Conservation (phyloP, 441 rosid species). For the Bocquillonia castaneifolia region DNA sequence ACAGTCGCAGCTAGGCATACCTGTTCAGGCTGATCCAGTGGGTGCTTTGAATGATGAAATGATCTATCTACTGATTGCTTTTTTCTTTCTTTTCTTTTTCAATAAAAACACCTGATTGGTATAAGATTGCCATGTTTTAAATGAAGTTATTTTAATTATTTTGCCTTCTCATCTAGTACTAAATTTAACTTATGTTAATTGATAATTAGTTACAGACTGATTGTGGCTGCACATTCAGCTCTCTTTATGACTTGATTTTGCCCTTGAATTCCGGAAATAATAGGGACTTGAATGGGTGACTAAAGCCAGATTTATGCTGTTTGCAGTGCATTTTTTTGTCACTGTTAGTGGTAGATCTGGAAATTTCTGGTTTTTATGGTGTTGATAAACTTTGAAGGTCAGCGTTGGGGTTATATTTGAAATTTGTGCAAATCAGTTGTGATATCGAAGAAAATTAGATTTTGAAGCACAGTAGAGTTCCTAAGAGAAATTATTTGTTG, state of each 20-base stretch:
- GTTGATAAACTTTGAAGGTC: not conserved
- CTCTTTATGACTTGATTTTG: not conserved
- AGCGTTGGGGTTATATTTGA: not conserved
- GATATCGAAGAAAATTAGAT: too few species aligned
- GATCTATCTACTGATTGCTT: not conserved
- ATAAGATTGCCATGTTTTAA: not conserved
- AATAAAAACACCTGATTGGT: not conserved
- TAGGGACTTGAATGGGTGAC: too few species aligned
- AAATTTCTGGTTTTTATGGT: not conserved
- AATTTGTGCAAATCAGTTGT: not conserved
- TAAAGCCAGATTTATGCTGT: not conserved
- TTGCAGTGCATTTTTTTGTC: not conserved
- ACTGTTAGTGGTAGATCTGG: not conserved
- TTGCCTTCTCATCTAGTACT: not conserved
- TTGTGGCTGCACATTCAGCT: not conserved
- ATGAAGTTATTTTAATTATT: not conserved
- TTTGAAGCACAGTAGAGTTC: not conserved
- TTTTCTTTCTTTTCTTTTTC: not conserved
- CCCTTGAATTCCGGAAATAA: not conserved
- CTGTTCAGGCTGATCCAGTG: conserved; percentile 71
- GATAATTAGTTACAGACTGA: not conserved
- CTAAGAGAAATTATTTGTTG: not conserved
- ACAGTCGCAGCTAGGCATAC: conserved; percentile 72
- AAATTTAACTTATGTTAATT: not conserved
- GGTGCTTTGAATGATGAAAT: conserved; percentile 35